Evolutionary conservation across 257 asterid species (phyloP).

Genomic region (Solanum pinnatisectum): DNA sequence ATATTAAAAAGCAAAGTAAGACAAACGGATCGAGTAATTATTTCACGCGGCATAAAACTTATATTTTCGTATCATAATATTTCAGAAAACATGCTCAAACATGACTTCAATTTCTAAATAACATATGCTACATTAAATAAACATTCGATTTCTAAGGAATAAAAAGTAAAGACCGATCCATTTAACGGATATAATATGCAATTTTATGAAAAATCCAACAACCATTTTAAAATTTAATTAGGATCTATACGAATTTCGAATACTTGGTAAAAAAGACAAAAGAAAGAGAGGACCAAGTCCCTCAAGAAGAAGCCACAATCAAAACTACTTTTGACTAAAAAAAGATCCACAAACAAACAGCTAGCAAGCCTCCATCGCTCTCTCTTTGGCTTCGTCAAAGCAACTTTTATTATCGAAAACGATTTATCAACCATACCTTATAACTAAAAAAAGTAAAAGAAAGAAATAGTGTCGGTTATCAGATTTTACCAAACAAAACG

Average conservation of each 20-base stretch:
- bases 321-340: not conserved
- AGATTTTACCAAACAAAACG: not conserved
- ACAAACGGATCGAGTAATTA: too few relatives aligned
- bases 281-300: not conserved
- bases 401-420: not conserved
- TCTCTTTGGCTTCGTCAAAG: not conserved
- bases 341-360: not conserved
- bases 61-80: not conserved
- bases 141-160: not conserved
- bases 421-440: not conserved
- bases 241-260: accelerated
- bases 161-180: too few relatives aligned
- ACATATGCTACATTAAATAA: not conserved
- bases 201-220: accelerated
- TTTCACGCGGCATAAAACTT: not conserved
- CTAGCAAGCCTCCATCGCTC: not conserved
- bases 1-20: too few relatives aligned
- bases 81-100: not conserved
- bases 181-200: accelerated
- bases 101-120: not conserved
- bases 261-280: not conserved
- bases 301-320: not conserved
- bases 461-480: not conserved
- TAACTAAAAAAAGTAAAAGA: not conserved
- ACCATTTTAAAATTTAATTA: not conserved